Percentiles rank a stretch among this genome's conserved stretches.
Evolutionary conservation across 1,284 basidiomycete species (phyloP).

Genomic region (Bjerkandera adusta): DNA sequence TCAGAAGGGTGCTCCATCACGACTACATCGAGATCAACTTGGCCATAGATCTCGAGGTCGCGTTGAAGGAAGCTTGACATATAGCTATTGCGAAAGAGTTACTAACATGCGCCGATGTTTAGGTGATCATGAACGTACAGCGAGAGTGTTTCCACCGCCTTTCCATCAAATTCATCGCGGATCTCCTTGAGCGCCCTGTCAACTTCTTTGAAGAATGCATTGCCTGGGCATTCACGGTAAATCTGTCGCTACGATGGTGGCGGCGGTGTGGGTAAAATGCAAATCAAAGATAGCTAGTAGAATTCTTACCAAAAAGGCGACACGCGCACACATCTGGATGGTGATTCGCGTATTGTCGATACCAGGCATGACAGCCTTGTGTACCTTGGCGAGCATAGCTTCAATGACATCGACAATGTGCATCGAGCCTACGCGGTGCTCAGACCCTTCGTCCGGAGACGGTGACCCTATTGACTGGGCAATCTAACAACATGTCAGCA

Average conservation of each 20-base stretch:
- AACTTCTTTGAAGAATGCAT: background rate
- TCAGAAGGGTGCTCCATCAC: background rate
- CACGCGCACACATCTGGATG: slow-evolving; percentile 2
- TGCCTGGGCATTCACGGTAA: background rate
- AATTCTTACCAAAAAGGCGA: slow-evolving; percentile 3
- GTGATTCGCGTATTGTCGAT: background rate
- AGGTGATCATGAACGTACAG: background rate
- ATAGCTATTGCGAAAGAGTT: background rate
- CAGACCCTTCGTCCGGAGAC: background rate
- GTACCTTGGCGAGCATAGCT: background rate
- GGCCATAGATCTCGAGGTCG: background rate
- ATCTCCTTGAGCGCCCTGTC: background rate
- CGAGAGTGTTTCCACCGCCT: background rate
- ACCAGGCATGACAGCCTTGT: background rate
- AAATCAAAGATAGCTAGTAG: background rate
- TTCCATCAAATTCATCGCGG: background rate
- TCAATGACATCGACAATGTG: background rate
- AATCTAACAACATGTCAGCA: background rate
- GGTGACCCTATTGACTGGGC: background rate
- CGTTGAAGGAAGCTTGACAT: background rate
- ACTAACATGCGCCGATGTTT: background rate
- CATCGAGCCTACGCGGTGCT: background rate
- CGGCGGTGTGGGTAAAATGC: background rate
- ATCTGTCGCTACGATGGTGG: background rate
- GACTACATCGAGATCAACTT: background rate